Base-by-base conservation (phyloP, 2,329 filamentous ascomycete genomes). In the Exserohilum rostratum region DNA sequence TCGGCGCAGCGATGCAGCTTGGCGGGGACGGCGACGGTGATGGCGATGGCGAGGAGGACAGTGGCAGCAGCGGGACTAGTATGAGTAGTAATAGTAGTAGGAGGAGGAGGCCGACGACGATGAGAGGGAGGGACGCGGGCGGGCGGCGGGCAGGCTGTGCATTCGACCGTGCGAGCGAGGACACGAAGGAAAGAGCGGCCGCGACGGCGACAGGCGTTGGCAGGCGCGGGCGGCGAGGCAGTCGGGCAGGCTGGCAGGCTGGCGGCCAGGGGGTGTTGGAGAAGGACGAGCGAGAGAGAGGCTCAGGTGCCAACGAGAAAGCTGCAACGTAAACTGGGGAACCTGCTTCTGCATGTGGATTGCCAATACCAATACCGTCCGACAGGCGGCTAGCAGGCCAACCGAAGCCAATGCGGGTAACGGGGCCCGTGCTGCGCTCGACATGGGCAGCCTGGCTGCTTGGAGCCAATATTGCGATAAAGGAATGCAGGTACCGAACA, bases 381-480 rank as follows among this genome's bases (percentile, higher is more conserved):
- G 46, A 53, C 53, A 50, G 56, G 56, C 56, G 53, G 53, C 56
- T 59, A 56, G 53, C 53, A 40, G 53, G 49, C 45, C 53, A 51
- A 33, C 56, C 56, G 45, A 50, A 47, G 55, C 50, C 55, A 37
- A 53, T 47, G 55, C 55, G 55, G 50, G 55, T 43, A 54, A 33
- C 29, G 33, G 31, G 44, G 56, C 27, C 56, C 46, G 53, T 47
- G 57, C 56, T 15, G 29, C 18, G 12, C 25, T 43, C 10, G 25
- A 38, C 35, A 38, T 22, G 10, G 15, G 15, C 15, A 43, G 42
- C 46, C 31, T 37, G 45, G 38, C 25, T 43, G 52, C 52, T 39
- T 37, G 44, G 44, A 50, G 11, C 53, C 57, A 59, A 58, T 58
- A 56, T 59, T 49, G 45, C 48, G 40, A 55, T 46, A 46, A 50